A percentile compares a stretch with the other conserved stretches of the same genome.
Conservation (phyloP, 2,329 filamentous ascomycete species). For the Fusarium musae region DNA sequence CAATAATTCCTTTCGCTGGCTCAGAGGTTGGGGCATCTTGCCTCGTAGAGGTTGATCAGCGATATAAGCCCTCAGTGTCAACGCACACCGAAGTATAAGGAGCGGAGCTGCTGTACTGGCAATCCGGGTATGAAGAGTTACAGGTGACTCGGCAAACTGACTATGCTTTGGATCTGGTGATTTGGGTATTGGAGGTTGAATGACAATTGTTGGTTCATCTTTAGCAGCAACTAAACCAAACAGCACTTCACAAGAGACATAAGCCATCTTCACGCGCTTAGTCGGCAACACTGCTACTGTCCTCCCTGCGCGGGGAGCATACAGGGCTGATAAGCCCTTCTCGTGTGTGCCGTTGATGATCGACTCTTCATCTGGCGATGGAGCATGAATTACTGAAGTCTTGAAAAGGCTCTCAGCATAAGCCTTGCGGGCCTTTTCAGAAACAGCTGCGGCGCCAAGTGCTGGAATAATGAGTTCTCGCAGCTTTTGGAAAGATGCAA, state of each 20-base stretch:
- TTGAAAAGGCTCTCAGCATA: slow-evolving; percentile 83
- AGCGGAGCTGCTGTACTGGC: slow-evolving; percentile 82
- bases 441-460: slow-evolving; percentile 73
- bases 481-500: slow-evolving; percentile 75
- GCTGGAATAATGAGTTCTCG: slow-evolving; percentile 78
- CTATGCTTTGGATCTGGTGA: slow-evolving; percentile 48
- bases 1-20: slow-evolving; percentile 81
- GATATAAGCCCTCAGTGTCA: slow-evolving; percentile 85
- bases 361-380: slow-evolving; percentile 64
- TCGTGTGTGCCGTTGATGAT: slow-evolving; percentile 60
- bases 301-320: slow-evolving; percentile 73
- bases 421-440: slow-evolving; percentile 72
- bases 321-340: slow-evolving; percentile 68
- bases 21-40: slow-evolving; percentile 86
- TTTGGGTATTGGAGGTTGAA: slow-evolving; percentile 59
- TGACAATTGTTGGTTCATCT: slow-evolving; percentile 47
- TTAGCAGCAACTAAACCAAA: slow-evolving; percentile 71
- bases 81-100: slow-evolving; percentile 81
- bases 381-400: slow-evolving; percentile 82
- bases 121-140: slow-evolving; percentile 65
- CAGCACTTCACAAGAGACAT: slow-evolving; percentile 83
- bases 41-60: slow-evolving; percentile 92
- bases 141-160: slow-evolving; percentile 32
- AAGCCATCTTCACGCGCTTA: slow-evolving; percentile 76
- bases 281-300: slow-evolving; percentile 76